Conservation (phyloP, 768 basidiomycete genomes). For the Amanita exitialis region DNA sequence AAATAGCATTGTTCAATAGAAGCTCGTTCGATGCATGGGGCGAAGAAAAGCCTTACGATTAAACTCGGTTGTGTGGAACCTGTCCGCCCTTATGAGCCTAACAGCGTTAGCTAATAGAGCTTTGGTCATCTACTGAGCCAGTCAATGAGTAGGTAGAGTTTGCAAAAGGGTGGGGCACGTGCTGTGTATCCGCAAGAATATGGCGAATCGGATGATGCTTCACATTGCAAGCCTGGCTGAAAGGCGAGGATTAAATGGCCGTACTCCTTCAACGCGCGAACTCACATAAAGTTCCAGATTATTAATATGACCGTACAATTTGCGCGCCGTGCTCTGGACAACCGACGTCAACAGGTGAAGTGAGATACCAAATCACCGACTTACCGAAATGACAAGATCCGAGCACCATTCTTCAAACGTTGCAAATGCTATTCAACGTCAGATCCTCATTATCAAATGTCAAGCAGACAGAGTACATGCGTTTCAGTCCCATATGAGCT, state of each 20-base stretch:
- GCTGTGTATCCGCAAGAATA: constrained; percentile 51
- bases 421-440: constrained; percentile 21
- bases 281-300: constrained; percentile 25
- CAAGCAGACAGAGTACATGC: constrained; percentile 14
- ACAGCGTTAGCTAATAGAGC: constrained; percentile 46
- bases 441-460: background rate
- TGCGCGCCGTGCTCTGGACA: constrained; percentile 17
- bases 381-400: constrained; percentile 32
- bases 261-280: background rate
- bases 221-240: constrained; percentile 21
- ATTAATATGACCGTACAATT: constrained; percentile 22
- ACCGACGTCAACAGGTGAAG: background rate
- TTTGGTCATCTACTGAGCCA: constrained; percentile 26
- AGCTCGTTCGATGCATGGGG: background rate
- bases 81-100: constrained; percentile 40
- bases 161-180: background rate
- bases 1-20: background rate
- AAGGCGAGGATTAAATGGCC: background rate
- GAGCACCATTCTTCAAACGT: constrained; percentile 49
- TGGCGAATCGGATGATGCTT: constrained; percentile 20
- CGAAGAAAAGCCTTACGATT: constrained; percentile 24
- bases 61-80: constrained; percentile 42
- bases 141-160: background rate
- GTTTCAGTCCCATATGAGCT: constrained; percentile 35
- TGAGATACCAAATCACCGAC: constrained; percentile 2